Conservation (phyloP, 2,329 filamentous ascomycete species). For the Fusarium protoensiforme region DNA sequence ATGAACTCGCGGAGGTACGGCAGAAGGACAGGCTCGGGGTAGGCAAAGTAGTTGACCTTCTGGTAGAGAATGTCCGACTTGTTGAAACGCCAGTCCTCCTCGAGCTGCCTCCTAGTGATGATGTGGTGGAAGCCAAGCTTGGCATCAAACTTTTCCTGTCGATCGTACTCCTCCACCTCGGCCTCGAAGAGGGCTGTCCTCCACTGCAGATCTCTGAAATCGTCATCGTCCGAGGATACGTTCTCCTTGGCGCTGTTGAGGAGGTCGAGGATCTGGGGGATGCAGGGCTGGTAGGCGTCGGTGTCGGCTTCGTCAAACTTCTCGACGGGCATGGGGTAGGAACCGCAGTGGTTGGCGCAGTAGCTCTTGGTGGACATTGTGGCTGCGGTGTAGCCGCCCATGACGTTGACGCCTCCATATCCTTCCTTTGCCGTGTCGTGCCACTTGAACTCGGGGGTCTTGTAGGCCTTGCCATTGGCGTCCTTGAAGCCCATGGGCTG, state of each 20-base stretch:
- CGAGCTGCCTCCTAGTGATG: slow-evolving; percentile 45
- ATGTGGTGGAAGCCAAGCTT: slow-evolving; percentile 47
- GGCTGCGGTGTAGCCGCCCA: slow-evolving; percentile 53
- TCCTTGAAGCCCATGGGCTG: slow-evolving; percentile 31
- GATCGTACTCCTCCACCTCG: slow-evolving; percentile 49
- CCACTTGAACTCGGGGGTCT: slow-evolving; percentile 45
- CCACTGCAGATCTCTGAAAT: slow-evolving; percentile 47
- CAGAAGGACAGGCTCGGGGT: slow-evolving; percentile 45
- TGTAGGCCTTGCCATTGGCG: slow-evolving; percentile 40
- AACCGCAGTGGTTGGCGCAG: slow-evolving; percentile 55
- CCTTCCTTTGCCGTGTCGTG: slow-evolving; percentile 27
- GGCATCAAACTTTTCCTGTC: slow-evolving; percentile 48
- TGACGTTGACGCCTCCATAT: slow-evolving; percentile 54
- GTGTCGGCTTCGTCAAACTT: slow-evolving; percentile 56
- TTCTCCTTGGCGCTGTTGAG: slow-evolving; percentile 45
- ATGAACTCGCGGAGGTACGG: slow-evolving; percentile 49
- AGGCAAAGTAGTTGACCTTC: slow-evolving; percentile 49
- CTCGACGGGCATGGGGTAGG: slow-evolving; percentile 55
- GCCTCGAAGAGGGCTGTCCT: slow-evolving; percentile 49
- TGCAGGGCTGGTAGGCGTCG: slow-evolving; percentile 57
- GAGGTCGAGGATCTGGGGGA: slow-evolving; percentile 53
- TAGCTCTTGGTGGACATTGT: slow-evolving; percentile 59
- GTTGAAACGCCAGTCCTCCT: slow-evolving; percentile 37
- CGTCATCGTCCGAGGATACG: slow-evolving; percentile 17
- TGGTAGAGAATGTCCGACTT: slow-evolving; percentile 37